Evolutionary conservation across 192 early-diverging fungal species (phyloP).

Genomic region (Coemansia sp.): DNA sequence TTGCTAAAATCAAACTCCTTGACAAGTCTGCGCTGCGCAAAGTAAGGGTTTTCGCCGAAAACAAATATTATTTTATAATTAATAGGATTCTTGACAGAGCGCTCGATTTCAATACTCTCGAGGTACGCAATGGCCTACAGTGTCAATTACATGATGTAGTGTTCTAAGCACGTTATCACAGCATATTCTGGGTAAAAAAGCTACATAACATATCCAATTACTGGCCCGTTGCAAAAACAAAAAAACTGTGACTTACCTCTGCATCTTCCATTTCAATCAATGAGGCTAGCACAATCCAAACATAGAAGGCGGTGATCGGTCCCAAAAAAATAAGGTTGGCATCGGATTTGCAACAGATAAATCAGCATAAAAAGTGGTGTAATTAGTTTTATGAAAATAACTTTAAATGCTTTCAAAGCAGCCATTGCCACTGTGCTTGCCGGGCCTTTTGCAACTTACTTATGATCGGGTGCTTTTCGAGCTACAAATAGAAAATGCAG

Average conservation of each 20-base stretch:
- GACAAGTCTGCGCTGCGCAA: conserved; percentile 56
- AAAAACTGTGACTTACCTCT: conserved; percentile 25
- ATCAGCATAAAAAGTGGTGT: neutral
- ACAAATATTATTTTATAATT: conserved; percentile 59
- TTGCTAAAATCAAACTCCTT: conserved; percentile 63
- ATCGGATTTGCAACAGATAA: conserved; percentile 8
- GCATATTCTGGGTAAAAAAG: neutral
- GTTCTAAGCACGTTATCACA: neutral
- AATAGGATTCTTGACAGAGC: conserved; percentile 49
- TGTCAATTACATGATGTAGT: neutral
- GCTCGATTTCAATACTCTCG: conserved; percentile 68
- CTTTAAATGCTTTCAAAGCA: neutral
- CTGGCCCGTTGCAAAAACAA: neutral
- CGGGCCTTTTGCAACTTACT: conserved; percentile 29
- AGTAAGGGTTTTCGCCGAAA: conserved; percentile 60
- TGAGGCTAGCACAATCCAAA: conserved; percentile 40
- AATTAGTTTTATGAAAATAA: neutral
- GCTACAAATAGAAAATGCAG: conserved; percentile 13
- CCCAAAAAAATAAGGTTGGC: conserved; percentile 13
- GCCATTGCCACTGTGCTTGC: neutral
- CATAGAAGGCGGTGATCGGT: conserved; percentile 11
- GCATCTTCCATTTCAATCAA: conserved; percentile 54
- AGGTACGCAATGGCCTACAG: conserved; percentile 75
- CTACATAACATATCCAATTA: neutral
- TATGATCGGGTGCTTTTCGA: conserved; percentile 54